These are phyloP conservation scores for Escallonia rubra DNA, from an alignment of 129 eudicot genomes.

Conservation along the genomic window DNA sequence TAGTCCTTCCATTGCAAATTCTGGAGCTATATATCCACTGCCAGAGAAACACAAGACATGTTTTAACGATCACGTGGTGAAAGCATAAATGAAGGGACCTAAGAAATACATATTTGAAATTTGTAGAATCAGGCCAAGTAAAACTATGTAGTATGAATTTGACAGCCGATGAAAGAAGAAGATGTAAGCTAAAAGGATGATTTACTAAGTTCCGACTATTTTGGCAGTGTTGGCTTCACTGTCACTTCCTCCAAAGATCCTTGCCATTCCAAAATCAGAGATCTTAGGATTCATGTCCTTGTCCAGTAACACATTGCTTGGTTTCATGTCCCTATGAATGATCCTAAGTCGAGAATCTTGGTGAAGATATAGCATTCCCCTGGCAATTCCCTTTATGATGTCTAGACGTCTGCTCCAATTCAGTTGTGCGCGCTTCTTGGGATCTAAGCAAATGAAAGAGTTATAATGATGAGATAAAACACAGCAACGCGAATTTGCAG, in stretches of 20 bases:
- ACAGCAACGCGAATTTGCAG: no score
- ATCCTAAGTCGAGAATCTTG: conserved; percentile 24
- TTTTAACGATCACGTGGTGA: no score
- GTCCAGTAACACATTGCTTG: conserved; percentile 24
- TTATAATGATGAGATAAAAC: no score
- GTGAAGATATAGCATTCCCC: conserved; percentile 26
- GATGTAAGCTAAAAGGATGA: not conserved
- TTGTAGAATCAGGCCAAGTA: no score
- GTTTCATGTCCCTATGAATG: not conserved
- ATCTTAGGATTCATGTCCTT: conserved; percentile 26
- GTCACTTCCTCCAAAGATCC: conserved; percentile 5
- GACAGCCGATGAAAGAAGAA: no score
- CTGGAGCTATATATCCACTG: conserved; percentile 58
- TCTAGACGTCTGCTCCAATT: conserved; percentile 11
- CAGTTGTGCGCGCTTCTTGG: conserved; percentile 1
- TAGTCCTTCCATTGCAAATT: conserved; percentile 31
- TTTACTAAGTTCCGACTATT: conserved; percentile 24
- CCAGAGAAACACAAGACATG: not conserved
- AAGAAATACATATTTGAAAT: no score
- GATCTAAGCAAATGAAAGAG: conserved; percentile 2
- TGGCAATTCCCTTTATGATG: conserved; percentile 21
- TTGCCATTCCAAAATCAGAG: conserved; percentile 25
- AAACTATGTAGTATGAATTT: no score
- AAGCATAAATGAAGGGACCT: no score
- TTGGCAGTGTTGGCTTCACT: conserved; percentile 3